Base-by-base conservation (phyloP, 257 asterid genomes). In the Nemophila menziesii region DNA sequence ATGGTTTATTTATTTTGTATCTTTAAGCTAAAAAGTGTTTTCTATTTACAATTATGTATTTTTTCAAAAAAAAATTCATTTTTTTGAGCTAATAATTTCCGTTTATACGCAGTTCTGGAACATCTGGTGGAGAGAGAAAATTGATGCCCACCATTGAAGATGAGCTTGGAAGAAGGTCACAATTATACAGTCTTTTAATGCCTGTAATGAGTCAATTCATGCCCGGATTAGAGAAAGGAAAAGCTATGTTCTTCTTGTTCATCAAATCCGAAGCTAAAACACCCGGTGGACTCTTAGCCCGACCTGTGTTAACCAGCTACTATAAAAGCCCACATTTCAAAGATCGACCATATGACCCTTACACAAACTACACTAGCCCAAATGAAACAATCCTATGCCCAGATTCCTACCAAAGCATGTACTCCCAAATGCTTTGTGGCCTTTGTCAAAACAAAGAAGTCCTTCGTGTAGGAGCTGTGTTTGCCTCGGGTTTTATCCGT, bases 371-470 rank as follows among this genome's bases (percentile, higher is more conserved):
- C 21, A 69, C 77, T 9, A 64, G 69, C 53, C 77, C 77, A 34
- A 60, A 49, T 20, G 72, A 64, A 29, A 20, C 72, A 42, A 49
- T 69, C 24, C 58, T 69, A 5, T 69, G 77, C 36, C 34, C 59
- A 5, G 77, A 69, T 24, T 56, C 65, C 13, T 64, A 60, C 61
- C 72, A 69, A 14, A 69, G 77, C 57, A 60, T 69, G 77, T 69
- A 69, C 15, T 56, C 72, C 44, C 77, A 69, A 37, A 64, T 69
- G 72, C 72, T 69, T 5, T 69, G 77, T 43, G 77, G 72, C 41
- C 66, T 64, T 5, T 52, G 51, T 60, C 66, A 51, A 7, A 44
- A 49, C 51, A 16, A 46, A 8, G 55, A 64, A 43, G 77, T 69
- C 49, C 54, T 69, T 3, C 60, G 72, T 19, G 77, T 49, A 8